phyloP scores from a whole-genome alignment of 371 early-diverging fungal genomes.

The Coemansia linderi region DNA sequence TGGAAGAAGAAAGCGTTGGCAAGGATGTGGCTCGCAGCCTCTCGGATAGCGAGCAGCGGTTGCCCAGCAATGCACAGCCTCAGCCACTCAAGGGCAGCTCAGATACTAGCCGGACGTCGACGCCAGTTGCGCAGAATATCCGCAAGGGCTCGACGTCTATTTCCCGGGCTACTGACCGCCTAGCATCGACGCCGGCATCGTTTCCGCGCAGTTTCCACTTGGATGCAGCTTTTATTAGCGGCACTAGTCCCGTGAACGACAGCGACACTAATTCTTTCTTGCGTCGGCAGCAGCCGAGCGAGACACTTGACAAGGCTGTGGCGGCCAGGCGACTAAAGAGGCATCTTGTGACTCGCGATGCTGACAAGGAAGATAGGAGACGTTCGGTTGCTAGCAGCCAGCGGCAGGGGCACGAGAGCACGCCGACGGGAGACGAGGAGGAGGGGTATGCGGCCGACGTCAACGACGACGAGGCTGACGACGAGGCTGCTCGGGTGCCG shows the following conservation, averaged over 20 bases:
- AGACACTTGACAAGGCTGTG: slow-evolving; percentile 19
- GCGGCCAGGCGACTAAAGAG: slow-evolving; percentile 72
- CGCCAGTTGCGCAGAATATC: slow-evolving; percentile 22
- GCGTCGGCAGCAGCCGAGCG: slow-evolving; percentile 6
- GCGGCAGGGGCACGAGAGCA: slow-evolving; percentile 14
- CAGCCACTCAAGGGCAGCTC: background rate
- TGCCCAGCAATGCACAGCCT: slow-evolving; percentile 42
- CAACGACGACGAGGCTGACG: slow-evolving; percentile 51
- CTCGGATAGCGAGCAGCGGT: slow-evolving; percentile 25
- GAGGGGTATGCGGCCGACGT: slow-evolving; percentile 50
- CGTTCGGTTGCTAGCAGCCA: slow-evolving; percentile 35
- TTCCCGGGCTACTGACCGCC: slow-evolving; percentile 41
- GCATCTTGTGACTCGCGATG: slow-evolving; percentile 65
- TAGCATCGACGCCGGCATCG: slow-evolving; percentile 38
- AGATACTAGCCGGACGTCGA: background rate
- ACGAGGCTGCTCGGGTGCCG: slow-evolving; percentile 32
- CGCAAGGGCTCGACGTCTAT: slow-evolving; percentile 32
- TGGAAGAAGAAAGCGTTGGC: slow-evolving; percentile 5
- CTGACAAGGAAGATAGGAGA: slow-evolving; percentile 30
- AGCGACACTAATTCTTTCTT: slow-evolving; percentile 11
- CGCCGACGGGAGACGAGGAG: slow-evolving; percentile 22
- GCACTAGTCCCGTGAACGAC: slow-evolving; percentile 12
- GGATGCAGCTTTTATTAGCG: slow-evolving; percentile 6
- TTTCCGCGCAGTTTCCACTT: slow-evolving; percentile 38
- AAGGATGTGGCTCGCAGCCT: background rate